phyloP scores from a whole-genome alignment of 2,329 filamentous ascomycete genomes.

The Penicillium sumatraense region DNA sequence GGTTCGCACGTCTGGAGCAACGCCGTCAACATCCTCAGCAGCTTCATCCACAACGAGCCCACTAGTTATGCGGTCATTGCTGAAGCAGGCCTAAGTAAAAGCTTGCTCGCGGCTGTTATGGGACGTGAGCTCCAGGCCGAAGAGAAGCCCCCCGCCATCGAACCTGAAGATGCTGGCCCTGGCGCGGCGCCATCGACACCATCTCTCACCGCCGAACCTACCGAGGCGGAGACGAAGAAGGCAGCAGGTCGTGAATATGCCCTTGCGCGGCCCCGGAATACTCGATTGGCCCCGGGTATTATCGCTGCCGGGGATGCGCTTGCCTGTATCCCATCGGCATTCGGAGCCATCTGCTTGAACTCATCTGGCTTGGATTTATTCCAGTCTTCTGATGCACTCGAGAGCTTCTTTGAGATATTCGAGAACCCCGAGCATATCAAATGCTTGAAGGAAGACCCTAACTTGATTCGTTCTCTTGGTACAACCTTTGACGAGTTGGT shows the following conservation, averaged over 20 bases:
- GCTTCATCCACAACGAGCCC: slow-evolving; percentile 98
- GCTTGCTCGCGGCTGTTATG: slow-evolving; percentile 81
- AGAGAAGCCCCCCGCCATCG: slow-evolving; percentile 36
- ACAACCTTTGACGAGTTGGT: slow-evolving; percentile 91
- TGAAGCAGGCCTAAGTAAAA: slow-evolving; percentile 87
- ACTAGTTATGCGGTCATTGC: slow-evolving; percentile 96
- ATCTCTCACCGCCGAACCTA: slow-evolving; percentile 40
- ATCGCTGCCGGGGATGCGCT: slow-evolving; percentile 89
- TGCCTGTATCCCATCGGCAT: slow-evolving; percentile 79
- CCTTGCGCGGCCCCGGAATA: slow-evolving; percentile 35
- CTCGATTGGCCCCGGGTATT: slow-evolving; percentile 68
- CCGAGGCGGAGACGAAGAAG: slow-evolving; percentile 22
- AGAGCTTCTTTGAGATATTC: slow-evolving; percentile 94
- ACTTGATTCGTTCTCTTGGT: slow-evolving; percentile 75
- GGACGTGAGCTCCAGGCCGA: slow-evolving; percentile 43
- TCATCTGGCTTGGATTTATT: slow-evolving; percentile 86
- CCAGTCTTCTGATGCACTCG: slow-evolving; percentile 77
- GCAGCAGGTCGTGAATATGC: slow-evolving; percentile 34
- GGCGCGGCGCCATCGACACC: slow-evolving; percentile 44
- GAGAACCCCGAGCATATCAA: slow-evolving; percentile 88
- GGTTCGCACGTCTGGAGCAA: slow-evolving; percentile 96
- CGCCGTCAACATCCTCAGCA: slow-evolving; percentile 86
- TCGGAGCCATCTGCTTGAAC: slow-evolving; percentile 93
- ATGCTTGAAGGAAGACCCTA: slow-evolving; percentile 75
- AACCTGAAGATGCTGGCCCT: slow-evolving; percentile 23